These are phyloP conservation scores for Saturnispora besseyi DNA, from an alignment of 805 yeast genomes.

Conservation along the genomic window DNA sequence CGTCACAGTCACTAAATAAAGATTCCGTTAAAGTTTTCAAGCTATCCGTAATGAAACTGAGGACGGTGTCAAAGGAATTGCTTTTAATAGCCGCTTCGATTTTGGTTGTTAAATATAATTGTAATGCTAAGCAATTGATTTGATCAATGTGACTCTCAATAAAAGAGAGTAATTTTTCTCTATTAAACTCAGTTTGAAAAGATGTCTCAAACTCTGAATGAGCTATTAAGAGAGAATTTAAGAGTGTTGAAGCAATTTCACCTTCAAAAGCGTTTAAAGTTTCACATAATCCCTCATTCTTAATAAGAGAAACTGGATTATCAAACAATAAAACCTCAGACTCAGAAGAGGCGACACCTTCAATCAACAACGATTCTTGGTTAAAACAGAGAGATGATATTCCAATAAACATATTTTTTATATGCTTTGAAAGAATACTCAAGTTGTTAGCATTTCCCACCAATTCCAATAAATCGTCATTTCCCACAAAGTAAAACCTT, in stretches of 20 bases:
- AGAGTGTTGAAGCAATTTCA: conserved; percentile 42
- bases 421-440: conserved; percentile 42
- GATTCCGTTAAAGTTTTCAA: background rate
- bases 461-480: conserved; percentile 78
- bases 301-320: conserved; percentile 35
- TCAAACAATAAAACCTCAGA: conserved; percentile 46
- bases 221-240: conserved; percentile 28
- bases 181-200: conserved; percentile 9
- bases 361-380: conserved; percentile 20
- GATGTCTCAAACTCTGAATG: conserved; percentile 17
- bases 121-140: conserved; percentile 43
- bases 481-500: conserved; percentile 80
- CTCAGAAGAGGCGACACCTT: conserved; percentile 50
- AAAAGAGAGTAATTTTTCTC: conserved; percentile 25
- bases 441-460: conserved; percentile 56
- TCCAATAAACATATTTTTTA: conserved; percentile 67
- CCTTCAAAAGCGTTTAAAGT: conserved; percentile 57
- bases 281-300: conserved; percentile 39
- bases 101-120: conserved; percentile 44
- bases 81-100: conserved; percentile 25
- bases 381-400: conserved; percentile 33
- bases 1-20: conserved; percentile 16
- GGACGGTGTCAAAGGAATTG: background rate
- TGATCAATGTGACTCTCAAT: conserved; percentile 45
- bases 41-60: background rate